These are phyloP conservation scores for Neurospora sp. DNA, from an alignment of 2,329 filamentous ascomycete genomes.

Conservation along the genomic window DNA sequence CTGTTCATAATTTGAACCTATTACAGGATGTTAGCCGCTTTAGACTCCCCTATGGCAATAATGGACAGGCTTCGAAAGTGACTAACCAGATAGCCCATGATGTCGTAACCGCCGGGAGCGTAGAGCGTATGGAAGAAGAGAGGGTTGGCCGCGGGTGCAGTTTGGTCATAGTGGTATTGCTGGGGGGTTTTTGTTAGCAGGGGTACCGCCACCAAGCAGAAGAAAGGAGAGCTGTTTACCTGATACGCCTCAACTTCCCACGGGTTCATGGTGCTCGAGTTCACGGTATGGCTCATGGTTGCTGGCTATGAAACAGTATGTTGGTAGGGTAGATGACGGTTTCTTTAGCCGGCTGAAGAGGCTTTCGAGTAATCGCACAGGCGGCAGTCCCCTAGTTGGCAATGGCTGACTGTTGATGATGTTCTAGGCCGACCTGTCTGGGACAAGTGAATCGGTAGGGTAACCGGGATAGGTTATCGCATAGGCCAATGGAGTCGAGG, in stretches of 20 bases:
- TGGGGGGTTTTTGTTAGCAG: background rate
- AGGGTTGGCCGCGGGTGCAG: slow-evolving; percentile 23
- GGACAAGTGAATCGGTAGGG: slow-evolving; percentile 12
- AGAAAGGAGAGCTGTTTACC: slow-evolving; percentile 3
- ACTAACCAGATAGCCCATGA: slow-evolving; percentile 45
- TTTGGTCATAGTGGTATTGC: slow-evolving; percentile 1
- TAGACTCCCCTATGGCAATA: background rate
- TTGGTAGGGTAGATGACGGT: background rate
- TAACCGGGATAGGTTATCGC: background rate
- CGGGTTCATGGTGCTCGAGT: slow-evolving; percentile 20
- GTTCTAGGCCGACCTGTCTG: slow-evolving; percentile 17
- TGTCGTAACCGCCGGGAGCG: slow-evolving; percentile 42
- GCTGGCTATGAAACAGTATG: slow-evolving; percentile 21
- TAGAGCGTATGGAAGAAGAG: slow-evolving; percentile 48
- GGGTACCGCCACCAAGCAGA: background rate
- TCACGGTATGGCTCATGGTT: slow-evolving; percentile 4
- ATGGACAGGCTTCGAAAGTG: too few species aligned
- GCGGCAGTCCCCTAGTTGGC: background rate
- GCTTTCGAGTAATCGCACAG: background rate
- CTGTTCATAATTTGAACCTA: slow-evolving; percentile 55
- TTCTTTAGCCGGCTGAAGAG: background rate
- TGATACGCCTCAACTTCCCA: slow-evolving; percentile 22
- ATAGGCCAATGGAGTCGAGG: background rate
- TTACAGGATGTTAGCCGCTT: slow-evolving; percentile 8
- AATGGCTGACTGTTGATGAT: slow-evolving; percentile 3